Base-by-base conservation (phyloP, 1,284 basidiomycete genomes). In the Puccinia coronata region DNA sequence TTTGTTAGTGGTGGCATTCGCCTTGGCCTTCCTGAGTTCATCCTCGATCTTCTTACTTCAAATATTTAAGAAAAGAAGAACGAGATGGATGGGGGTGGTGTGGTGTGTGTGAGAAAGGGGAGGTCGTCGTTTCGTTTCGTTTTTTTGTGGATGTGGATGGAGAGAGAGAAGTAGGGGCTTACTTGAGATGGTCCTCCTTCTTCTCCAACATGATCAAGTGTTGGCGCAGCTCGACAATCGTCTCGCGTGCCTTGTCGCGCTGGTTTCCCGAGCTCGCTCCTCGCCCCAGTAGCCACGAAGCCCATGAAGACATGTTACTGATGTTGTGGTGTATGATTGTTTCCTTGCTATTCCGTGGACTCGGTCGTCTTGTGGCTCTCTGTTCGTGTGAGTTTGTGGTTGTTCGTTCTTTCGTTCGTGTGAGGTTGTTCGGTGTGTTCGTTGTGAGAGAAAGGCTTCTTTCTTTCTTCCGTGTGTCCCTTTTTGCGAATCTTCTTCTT, bases 41-140 rank as follows among this genome's bases (percentile, higher is more conserved):
- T 98, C 95, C 59, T 97, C 95, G 84, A 99, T 95, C 91, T 97
- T 96, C 90, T 94, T 95, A 89, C 78, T 63, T n/a, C n/a, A n/a
- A n/a, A n/a, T n/a, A n/a, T n/a, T n/a, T n/a, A n/a, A n/a, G 23
- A 63, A 39, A 39, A 3, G 34, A n/a, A 28, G 36, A 72, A 41
- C 25, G 23, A 49, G 9, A 0, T 36, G 53, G 16, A 16, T 20
- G 43, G 28, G 47, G 39, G 34, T 65, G 41, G 34, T 55, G 53
- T 34, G n/a, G n/a, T n/a, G n/a, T n/a, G n/a, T n/a, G n/a, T n/a
- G n/a, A n/a, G n/a, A n/a, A n/a, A n/a, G n/a, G n/a, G n/a, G n/a
- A n/a, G n/a, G n/a, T n/a, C n/a, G n/a, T n/a, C n/a, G n/a, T n/a
- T n/a, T n/a, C n/a, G n/a, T n/a, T n/a, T n/a, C n/a, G n/a, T n/a